These are phyloP conservation scores for Candida methanosorbosa DNA, from an alignment of 805 yeast genomes.

Conservation along the genomic window DNA sequence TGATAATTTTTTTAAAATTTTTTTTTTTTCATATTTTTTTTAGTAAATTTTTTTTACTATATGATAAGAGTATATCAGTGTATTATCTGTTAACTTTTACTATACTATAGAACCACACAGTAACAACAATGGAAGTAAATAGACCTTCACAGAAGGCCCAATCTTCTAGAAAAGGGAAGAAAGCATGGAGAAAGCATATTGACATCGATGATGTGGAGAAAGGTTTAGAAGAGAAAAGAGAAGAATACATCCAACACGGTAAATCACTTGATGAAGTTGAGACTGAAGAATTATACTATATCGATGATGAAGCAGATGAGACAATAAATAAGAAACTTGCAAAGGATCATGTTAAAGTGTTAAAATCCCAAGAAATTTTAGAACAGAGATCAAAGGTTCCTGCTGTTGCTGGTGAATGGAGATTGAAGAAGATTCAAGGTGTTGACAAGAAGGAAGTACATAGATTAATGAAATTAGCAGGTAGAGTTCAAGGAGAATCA, in stretches of 20 bases:
- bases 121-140: conserved; percentile 31
- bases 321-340: conserved; percentile 29
- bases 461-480: conserved; percentile 67
- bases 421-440: conserved; percentile 41
- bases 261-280: conserved; percentile 27
- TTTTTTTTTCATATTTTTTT: neutral
- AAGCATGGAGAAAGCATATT: conserved; percentile 87
- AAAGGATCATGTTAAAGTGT: conserved; percentile 26
- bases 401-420: conserved; percentile 37
- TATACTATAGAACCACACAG: no score
- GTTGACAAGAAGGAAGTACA: conserved; percentile 56
- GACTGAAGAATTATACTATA: conserved; percentile 43
- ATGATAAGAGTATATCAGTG: no score
- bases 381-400: conserved; percentile 72
- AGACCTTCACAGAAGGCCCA: conserved; percentile 59
- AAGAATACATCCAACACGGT: conserved; percentile 48
- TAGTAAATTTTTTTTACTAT: neutral
- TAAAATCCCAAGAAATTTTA: conserved; percentile 50
- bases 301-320: conserved; percentile 61
- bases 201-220: conserved; percentile 73
- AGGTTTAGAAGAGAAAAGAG: conserved; percentile 62
- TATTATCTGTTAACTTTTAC: no score
- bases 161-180: conserved; percentile 85
- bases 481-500: conserved; percentile 52
- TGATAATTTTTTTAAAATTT: neutral